Percentiles rank a stretch among this genome's conserved stretches.
These are phyloP conservation scores for Podospora bellae-mahoneyi DNA, from an alignment of 495 filamentous ascomycete species.

Conservation along the genomic window DNA sequence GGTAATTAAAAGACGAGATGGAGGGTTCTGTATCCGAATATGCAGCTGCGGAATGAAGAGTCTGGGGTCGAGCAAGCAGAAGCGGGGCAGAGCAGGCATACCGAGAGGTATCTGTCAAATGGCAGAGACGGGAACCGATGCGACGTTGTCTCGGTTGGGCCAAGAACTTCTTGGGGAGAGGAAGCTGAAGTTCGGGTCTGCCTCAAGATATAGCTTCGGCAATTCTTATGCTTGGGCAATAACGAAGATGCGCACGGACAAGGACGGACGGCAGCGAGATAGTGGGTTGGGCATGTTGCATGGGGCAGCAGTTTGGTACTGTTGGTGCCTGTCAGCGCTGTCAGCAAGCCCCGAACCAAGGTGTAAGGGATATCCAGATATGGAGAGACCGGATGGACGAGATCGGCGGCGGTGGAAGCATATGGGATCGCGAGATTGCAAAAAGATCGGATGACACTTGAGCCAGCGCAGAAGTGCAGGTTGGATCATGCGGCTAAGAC, in stretches of 20 bases:
- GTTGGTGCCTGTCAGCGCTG: slow-evolving; percentile 3
- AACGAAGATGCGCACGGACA: background rate
- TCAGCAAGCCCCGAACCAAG: slow-evolving; percentile 6
- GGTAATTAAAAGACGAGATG: background rate
- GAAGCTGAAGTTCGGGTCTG: background rate
- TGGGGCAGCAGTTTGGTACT: slow-evolving; percentile 1
- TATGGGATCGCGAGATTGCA: background rate
- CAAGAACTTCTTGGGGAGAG: background rate
- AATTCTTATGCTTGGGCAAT: slow-evolving; percentile 2
- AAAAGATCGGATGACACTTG: background rate
- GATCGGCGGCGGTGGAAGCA: background rate
- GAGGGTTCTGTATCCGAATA: background rate
- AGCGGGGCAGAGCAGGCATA: background rate
- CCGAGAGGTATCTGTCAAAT: background rate
- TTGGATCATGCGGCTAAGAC: slow-evolving; percentile 1
- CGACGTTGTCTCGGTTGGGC: slow-evolving; percentile 1
- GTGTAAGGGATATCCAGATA: background rate
- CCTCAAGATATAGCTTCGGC: background rate
- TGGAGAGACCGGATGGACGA: background rate
- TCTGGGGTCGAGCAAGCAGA: slow-evolving; percentile 2
- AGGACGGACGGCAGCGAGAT: background rate
- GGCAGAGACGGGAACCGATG: background rate
- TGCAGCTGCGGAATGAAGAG: background rate
- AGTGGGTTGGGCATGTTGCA: background rate
- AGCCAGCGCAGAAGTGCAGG: background rate